A percentile compares a stretch with the other conserved stretches of the same genome.
phyloP scores from a whole-genome alignment of 192 early-diverging fungal species.

The Coemansia sp. region DNA sequence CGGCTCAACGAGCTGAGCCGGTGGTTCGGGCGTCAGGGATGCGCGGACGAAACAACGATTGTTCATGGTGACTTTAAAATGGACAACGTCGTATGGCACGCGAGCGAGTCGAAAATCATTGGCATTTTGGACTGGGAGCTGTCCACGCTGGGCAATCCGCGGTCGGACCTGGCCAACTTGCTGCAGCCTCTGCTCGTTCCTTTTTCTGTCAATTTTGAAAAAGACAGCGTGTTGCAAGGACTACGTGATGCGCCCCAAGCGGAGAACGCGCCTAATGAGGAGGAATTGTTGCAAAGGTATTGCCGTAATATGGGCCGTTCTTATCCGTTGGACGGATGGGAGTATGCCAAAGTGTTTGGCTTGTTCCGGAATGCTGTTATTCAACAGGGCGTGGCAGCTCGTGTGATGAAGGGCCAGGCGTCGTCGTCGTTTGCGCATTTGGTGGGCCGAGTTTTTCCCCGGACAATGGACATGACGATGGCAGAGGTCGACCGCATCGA shows the following conservation, averaged over 20 bases:
- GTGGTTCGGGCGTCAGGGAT: conserved; percentile 71
- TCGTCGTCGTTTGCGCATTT: conserved; percentile 64
- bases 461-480: conserved; percentile 54
- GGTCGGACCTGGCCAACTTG: conserved; percentile 85
- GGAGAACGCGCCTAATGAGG: conserved; percentile 62
- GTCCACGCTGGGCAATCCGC: conserved; percentile 88
- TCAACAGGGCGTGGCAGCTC: conserved; percentile 84
- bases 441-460: conserved; percentile 39
- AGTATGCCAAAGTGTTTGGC: conserved; percentile 81
- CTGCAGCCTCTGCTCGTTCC: conserved; percentile 69
- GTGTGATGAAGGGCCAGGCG: conserved; percentile 83
- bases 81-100: conserved; percentile 78
- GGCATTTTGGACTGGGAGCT: conserved; percentile 92
- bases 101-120: conserved; percentile 68
- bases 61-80: conserved; percentile 94
- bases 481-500: conserved; percentile 55
- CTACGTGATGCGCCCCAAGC: conserved; percentile 47
- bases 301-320: conserved; percentile 58
- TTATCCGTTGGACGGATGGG: conserved; percentile 77
- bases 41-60: conserved; percentile 74
- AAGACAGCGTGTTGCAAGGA: conserved; percentile 30
- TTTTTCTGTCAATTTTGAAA: conserved; percentile 8
- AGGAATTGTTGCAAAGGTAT: conserved; percentile 70
- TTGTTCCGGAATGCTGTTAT: conserved; percentile 86
- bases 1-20: conserved; percentile 63